A percentile compares a stretch with the other conserved stretches of the same genome.
Evolutionary conservation across 1,139 yeast genomes (phyloP).

Genomic region (Yamadazyma mexicana): DNA sequence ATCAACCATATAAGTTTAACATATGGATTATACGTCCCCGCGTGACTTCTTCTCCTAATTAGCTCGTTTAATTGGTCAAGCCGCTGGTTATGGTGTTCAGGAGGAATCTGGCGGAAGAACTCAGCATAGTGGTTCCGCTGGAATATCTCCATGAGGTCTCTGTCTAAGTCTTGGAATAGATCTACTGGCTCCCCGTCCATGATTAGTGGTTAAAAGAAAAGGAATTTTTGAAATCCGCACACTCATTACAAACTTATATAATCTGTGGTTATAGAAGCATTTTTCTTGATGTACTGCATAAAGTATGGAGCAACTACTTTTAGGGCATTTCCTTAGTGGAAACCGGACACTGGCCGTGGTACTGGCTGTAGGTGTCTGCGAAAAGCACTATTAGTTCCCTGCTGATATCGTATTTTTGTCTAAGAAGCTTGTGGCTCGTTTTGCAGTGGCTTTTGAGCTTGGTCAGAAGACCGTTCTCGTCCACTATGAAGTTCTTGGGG

Average conservation of each 20-base stretch:
- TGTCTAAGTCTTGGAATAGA: slow-evolving; percentile 24
- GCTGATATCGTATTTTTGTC: slow-evolving; percentile 5
- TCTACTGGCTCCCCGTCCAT: slow-evolving; percentile 11
- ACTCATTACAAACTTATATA: no score
- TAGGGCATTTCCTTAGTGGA: no score
- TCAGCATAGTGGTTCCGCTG: slow-evolving; percentile 19
- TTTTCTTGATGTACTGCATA: no score
- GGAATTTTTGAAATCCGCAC: not conserved
- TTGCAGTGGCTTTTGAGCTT: slow-evolving; percentile 13
- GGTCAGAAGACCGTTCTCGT: not conserved
- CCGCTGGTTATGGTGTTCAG: slow-evolving; percentile 16
- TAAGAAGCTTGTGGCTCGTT: slow-evolving; percentile 5
- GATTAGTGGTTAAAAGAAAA: not conserved
- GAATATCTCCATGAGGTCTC: slow-evolving; percentile 23
- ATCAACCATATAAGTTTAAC: slow-evolving; percentile 18
- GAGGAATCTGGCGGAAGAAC: slow-evolving; percentile 17
- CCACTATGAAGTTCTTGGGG: slow-evolving; percentile 8
- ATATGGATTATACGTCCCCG: slow-evolving; percentile 5
- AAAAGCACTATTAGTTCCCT: slow-evolving; percentile 10
- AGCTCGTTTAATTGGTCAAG: slow-evolving; percentile 16
- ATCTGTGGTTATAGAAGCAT: no score
- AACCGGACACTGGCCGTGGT: no score
- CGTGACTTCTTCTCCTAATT: slow-evolving; percentile 5
- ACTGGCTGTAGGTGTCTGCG: slow-evolving; percentile 6
- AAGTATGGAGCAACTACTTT: no score